A percentile compares a stretch with the other conserved stretches of the same genome.
phyloP scores from a whole-genome alignment of 108 stramenopile genomes.

The Asterionellopsis glacialis region DNA sequence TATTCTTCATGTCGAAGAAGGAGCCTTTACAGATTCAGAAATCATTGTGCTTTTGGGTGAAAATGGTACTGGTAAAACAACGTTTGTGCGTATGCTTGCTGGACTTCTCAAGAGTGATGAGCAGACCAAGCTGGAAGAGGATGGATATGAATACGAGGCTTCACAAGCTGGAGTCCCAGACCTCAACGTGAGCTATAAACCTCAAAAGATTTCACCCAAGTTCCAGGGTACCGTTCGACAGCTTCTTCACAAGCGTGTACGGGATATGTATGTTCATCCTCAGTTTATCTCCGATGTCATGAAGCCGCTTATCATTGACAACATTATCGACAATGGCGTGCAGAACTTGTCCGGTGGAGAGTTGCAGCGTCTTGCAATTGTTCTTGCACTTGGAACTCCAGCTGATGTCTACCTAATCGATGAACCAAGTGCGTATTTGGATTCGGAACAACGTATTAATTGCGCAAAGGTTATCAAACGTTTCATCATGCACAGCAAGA shows the following conservation, averaged over 20 bases:
- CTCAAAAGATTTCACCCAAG: constrained; percentile 98
- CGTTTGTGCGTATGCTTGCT: constrained; percentile 94
- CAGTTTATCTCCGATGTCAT: constrained; percentile 97
- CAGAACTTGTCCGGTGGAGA: constrained; percentile 98
- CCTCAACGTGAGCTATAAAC: constrained; percentile 97
- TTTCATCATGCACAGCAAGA: constrained; percentile 98
- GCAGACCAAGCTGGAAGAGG: constrained; percentile 67
- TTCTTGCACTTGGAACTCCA: constrained; percentile 91
- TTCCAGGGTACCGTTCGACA: constrained; percentile 95
- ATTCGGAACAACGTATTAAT: constrained; percentile 98
- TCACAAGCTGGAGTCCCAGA: constrained; percentile 88
- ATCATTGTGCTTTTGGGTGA: constrained; percentile 98
- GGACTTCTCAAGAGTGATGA: constrained; percentile 95
- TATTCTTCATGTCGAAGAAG: constrained; percentile 92
- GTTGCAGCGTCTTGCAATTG: constrained; percentile 97
- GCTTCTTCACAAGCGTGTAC: constrained; percentile 94
- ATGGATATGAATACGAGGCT: constrained; percentile 78
- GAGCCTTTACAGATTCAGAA: constrained; percentile 94
- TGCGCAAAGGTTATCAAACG: constrained; percentile 99
- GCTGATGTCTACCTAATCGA: constrained; percentile 99
- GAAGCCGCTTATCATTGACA: constrained; percentile 92
- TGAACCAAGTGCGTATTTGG: constrained; percentile 98
- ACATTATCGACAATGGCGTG: constrained; percentile 96
- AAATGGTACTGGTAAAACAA: constrained; percentile 95
- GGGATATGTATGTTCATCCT: constrained; percentile 94